Conservation (phyloP, 306 rosid species). For the Carpinus fangiana region DNA sequence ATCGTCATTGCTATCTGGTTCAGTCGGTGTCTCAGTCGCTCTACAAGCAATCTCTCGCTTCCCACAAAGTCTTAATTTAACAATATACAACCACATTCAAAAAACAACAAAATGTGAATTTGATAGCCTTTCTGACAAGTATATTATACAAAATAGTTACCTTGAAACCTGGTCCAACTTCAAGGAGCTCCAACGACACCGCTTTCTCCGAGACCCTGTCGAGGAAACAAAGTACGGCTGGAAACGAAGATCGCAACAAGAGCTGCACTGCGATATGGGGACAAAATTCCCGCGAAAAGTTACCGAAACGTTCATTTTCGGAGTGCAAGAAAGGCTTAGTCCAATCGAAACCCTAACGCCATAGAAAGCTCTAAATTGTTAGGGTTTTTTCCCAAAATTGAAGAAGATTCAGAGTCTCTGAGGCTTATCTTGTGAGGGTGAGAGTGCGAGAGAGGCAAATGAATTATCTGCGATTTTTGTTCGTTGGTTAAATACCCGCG, state of each 20-base stretch:
- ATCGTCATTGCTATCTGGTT: conserved; percentile 56
- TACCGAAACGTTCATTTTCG: conserved; percentile 54
- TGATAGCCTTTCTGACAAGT: background rate
- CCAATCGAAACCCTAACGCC: conserved; percentile 54
- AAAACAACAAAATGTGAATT: conserved; percentile 1
- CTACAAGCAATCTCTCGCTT: conserved; percentile 60
- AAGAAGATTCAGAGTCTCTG: background rate
- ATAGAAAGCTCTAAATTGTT: conserved; percentile 28
- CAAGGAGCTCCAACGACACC: conserved; percentile 27
- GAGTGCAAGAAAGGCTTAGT: conserved; percentile 19
- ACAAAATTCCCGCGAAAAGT: conserved; percentile 55
- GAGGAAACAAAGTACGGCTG: conserved; percentile 42
- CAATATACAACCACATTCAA: conserved; percentile 7
- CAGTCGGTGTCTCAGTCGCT: conserved; percentile 52
- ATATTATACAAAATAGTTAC: conserved; percentile 27
- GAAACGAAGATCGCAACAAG: conserved; percentile 63
- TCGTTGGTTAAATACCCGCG: conserved; percentile 42
- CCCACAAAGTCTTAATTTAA: conserved; percentile 27
- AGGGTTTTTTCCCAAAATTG: background rate
- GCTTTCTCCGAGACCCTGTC: conserved; percentile 29
- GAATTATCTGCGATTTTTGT: conserved; percentile 34
- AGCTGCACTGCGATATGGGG: conserved; percentile 58
- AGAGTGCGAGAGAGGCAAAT: conserved; percentile 13
- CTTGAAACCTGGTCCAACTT: conserved; percentile 43
- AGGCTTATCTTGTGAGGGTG: conserved; percentile 11